Evolutionary conservation across 768 basidiomycete genomes (phyloP).

Genomic region (Pulveroboletus frians): DNA sequence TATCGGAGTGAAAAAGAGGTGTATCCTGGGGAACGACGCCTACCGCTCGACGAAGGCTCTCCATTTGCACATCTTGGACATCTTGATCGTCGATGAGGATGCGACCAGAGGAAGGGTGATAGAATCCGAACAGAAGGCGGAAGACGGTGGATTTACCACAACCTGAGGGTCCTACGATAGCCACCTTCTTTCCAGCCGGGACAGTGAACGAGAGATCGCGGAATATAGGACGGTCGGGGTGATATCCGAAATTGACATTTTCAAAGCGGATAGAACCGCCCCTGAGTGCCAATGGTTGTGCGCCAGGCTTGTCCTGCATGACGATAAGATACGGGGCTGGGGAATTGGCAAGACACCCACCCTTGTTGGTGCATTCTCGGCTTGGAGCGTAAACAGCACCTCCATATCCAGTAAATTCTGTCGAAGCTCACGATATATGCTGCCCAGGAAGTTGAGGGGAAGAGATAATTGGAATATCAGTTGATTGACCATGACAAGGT

Average conservation of each 20-base stretch:
- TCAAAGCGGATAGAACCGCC: conserved; percentile 92
- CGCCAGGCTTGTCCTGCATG: conserved; percentile 59
- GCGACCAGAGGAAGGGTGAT: conserved; percentile 73
- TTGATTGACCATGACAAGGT: conserved; percentile 99
- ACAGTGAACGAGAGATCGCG: conserved; percentile 80
- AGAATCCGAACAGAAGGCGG: conserved; percentile 91
- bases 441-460: conserved; percentile 94
- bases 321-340: background rate
- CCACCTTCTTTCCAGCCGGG: conserved; percentile 94
- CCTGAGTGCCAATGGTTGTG: conserved; percentile 60
- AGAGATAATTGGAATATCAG: conserved; percentile 95
- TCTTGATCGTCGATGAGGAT: conserved; percentile 89
- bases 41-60: conserved; percentile 65
- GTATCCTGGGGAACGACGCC: conserved; percentile 99
- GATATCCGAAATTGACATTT: conserved; percentile 88
- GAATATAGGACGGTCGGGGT: conserved; percentile 91
- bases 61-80: conserved; percentile 64
- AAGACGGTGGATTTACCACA: conserved; percentile 98
- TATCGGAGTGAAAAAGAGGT: conserved; percentile 92
- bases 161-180: conserved; percentile 94
- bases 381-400: conserved; percentile 82
- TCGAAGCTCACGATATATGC: conserved; percentile 94
- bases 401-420: conserved; percentile 99
- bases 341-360: conserved; percentile 30
- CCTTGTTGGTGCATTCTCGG: conserved; percentile 67